Base-by-base conservation (phyloP, 2,329 filamentous ascomycete genomes). In the Chaetomiaceae sp. region DNA sequence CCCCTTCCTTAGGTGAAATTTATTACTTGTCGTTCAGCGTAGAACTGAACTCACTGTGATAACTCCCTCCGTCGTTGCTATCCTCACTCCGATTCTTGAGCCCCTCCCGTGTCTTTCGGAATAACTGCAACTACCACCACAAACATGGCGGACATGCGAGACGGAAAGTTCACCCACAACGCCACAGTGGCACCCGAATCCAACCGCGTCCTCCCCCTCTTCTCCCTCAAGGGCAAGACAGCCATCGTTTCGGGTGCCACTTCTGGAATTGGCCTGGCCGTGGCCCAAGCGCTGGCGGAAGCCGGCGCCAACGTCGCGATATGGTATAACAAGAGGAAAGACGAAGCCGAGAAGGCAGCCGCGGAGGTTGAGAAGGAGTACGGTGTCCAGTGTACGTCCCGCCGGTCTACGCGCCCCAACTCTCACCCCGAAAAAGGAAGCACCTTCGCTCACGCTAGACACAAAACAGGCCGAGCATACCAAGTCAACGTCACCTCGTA, bases 291-390 rank as follows among this genome's bases (percentile, higher is more conserved):
- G 1, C 73, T 83, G 27, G 84, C 85, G 14, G 85, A 89, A 63
- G 82, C 83, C 14, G 85, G 85, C 43, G 83, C 83, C 51, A 85
- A 87, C 58, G 81, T 88, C 19, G 84, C 82, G 23, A 79, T 87
- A 44, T 87, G 82, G 81, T 88, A 86, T 64, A 84, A 86, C 63
- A 79, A 73, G 66, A 87, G 88, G 68, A 76, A 78, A 62, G 78
- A 83, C 57, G 78, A 83, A 59, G 82, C 83, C 12, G 63, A 81
- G 12, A 73, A 78, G 14, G 74, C 80, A 51, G 84, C 85, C 0
- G 74, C 75, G 27, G 79, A 81, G 21, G 83, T 89, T 40, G 81
- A 80, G 61, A 74, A 79, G 61, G 76, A 78, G 19, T 87, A 83
- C 59, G 80, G 81, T 3, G 83, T 90, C 38, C 82, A 83, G 65